Evolutionary conservation across 1,284 basidiomycete genomes (phyloP).

Genomic region (Sutorius eximius): DNA sequence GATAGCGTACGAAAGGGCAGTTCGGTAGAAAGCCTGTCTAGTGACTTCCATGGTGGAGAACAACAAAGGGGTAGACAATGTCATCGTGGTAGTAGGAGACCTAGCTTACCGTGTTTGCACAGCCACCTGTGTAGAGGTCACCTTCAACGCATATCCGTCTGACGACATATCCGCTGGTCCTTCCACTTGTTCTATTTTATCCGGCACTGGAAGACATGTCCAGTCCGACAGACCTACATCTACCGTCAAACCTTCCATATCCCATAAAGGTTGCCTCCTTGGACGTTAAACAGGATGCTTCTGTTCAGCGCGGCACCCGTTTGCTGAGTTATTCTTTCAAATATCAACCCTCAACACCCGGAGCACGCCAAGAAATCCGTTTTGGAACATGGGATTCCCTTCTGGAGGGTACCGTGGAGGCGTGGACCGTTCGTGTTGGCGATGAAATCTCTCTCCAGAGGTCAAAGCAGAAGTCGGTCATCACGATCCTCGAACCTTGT

Average conservation of each 20-base stretch:
- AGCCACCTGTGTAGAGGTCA: constrained; percentile 19
- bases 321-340: constrained; percentile 81
- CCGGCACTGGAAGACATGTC: constrained; percentile 30
- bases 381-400: constrained; percentile 88
- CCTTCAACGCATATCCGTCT: constrained; percentile 7
- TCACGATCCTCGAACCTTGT: constrained; percentile 81
- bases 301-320: constrained; percentile 66
- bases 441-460: constrained; percentile 58
- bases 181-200: not conserved
- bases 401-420: constrained; percentile 69
- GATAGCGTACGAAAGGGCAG: constrained; percentile 72
- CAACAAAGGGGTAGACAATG: constrained; percentile 42
- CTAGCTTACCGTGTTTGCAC: constrained; percentile 8
- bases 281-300: constrained; percentile 45
- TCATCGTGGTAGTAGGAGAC: constrained; percentile 7
- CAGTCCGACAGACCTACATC: constrained; percentile 62
- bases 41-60: constrained; percentile 87
- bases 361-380: constrained; percentile 59
- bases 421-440: constrained; percentile 63
- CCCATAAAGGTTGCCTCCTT: constrained; percentile 76
- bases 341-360: constrained; percentile 43
- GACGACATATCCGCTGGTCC: constrained; percentile 14
- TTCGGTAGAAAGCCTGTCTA: constrained; percentile 77
- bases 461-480: constrained; percentile 57
- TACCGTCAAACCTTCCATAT: constrained; percentile 74